Conservation (phyloP, 2,329 filamentous ascomycete genomes). For the Clarireedia hainanense region DNA sequence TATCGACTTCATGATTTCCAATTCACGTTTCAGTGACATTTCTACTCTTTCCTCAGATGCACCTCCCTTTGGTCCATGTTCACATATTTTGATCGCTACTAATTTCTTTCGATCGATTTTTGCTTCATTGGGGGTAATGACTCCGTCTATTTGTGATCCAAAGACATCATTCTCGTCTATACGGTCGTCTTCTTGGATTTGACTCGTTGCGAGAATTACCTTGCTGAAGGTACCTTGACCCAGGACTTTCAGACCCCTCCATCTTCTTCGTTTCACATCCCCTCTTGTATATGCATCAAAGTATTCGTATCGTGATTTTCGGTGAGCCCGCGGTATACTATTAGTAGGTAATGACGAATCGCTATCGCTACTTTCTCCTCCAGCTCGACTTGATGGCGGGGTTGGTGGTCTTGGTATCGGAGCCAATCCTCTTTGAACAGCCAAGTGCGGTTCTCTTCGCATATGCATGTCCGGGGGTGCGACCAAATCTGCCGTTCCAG, state of each 20-base stretch:
- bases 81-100: constrained; percentile 91
- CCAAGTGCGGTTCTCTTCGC: constrained; percentile 75
- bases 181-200: constrained; percentile 45
- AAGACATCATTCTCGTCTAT: constrained; percentile 31
- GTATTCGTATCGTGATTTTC: constrained; percentile 45
- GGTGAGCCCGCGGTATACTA: constrained; percentile 27
- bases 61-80: constrained; percentile 87
- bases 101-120: constrained; percentile 65
- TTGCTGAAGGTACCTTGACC: constrained; percentile 95
- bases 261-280: constrained; percentile 64
- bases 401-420: constrained; percentile 60
- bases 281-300: constrained; percentile 62
- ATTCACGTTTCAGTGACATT: constrained; percentile 85
- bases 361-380: constrained; percentile 38
- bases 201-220: constrained; percentile 82
- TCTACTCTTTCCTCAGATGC: constrained; percentile 90
- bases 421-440: constrained; percentile 67
- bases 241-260: constrained; percentile 71
- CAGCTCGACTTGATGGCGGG: constrained; percentile 73
- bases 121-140: constrained; percentile 26
- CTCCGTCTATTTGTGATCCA: constrained; percentile 16
- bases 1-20: constrained; percentile 85
- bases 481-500: constrained; percentile 38
- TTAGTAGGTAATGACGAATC: constrained; percentile 41
- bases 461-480: constrained; percentile 37